Base-by-base conservation (phyloP, 495 filamentous ascomycete genomes). In the Penicillium goetzii region DNA sequence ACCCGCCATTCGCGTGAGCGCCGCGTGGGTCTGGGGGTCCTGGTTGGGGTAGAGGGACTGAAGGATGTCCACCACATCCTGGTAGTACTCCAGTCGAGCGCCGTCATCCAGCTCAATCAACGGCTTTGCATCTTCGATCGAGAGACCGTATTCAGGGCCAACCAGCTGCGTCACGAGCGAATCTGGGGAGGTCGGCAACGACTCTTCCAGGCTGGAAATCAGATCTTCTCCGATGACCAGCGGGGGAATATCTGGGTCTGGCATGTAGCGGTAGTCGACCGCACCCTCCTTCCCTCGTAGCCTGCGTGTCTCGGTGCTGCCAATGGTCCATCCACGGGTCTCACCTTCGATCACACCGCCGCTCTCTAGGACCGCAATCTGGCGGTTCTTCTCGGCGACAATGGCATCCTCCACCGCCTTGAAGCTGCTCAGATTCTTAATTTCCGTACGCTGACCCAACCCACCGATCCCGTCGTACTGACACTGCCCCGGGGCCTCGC, bases 181-280 rank as follows among this genome's bases (percentile, higher is more conserved):
- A 62, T 97, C 93, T 0, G 93, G 91, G 15, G 90, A 73, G 12
- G 78, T 72, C 0, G 92, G 92, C 45, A 96, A 77, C 0, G 75
- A 86, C 4, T 76, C 63, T 9, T 69, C 74, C 11, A 98, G 78
- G 62, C 86, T 76, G 11, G 81, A 68, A 19, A 97, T 76, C 6
- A 97, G 78, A 49, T 90, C 88, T 43, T 84, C 65, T 14, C 86
- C 88, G 64, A 99, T 88, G 4, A 91, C 69, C 11, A 99, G 80
- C 0, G 96, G 91, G 0, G 84, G 84, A 11, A 99, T 78, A 74
- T 99, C 95, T 2, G 95, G 92, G 73, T 99, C 95, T 1, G 95
- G 95, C 96, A 99, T 98, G 73, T 98, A 99, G 49, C 95, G 83
- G 72, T 99, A 99, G 68, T 99, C 95, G 2, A 98, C 92, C 68